These are phyloP conservation scores for Stellera chamaejasme DNA, from an alignment of 345 rosid species.

Conservation along the genomic window DNA sequence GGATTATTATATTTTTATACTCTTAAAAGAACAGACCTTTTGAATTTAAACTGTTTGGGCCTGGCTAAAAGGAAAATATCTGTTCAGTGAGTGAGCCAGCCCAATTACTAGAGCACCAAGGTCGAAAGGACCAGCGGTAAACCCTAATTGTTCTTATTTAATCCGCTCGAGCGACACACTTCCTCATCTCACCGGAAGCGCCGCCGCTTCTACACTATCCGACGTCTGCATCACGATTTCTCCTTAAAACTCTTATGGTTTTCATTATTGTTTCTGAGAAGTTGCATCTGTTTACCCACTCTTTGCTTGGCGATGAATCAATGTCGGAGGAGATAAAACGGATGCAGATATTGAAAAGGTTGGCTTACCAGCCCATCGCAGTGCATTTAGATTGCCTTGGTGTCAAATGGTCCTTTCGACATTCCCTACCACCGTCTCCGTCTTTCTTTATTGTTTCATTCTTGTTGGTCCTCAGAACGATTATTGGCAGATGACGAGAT, in stretches of 20 bases:
- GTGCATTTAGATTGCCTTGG: conserved; percentile 27
- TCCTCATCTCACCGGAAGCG: too few relatives aligned
- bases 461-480: neutral
- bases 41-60: too few relatives aligned
- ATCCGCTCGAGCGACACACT: too few relatives aligned
- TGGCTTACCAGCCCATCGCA: conserved; percentile 62
- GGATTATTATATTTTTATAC: too few relatives aligned
- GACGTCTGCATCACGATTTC: neutral
- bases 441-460: too few relatives aligned
- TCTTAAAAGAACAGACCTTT: too few relatives aligned
- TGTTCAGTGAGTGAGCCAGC: too few relatives aligned
- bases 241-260: neutral
- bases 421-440: neutral
- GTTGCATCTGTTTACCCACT: conserved; percentile 51
- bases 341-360: conserved; percentile 42
- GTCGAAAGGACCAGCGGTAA: too few relatives aligned
- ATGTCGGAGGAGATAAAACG: conserved; percentile 38
- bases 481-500: conserved; percentile 34
- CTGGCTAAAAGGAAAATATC: too few relatives aligned
- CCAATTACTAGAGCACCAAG: too few relatives aligned
- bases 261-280: neutral
- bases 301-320: conserved; percentile 14
- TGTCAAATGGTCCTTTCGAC: conserved; percentile 52
- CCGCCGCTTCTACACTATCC: too few relatives aligned
- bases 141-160: too few relatives aligned